Evolutionary conservation across 345 rosid species (phyloP).

Genomic region (Combretum micranthum): DNA sequence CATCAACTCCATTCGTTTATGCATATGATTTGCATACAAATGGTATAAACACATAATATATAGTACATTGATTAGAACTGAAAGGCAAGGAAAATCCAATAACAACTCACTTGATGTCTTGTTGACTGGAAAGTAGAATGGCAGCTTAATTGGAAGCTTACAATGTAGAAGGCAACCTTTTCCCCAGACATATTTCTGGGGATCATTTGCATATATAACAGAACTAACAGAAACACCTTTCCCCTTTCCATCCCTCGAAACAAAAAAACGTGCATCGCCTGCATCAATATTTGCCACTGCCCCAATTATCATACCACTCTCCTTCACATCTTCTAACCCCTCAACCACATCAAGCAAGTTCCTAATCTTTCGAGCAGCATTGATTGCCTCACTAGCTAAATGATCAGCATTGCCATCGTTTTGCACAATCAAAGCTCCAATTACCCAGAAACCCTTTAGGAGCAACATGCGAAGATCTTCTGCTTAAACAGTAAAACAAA

Average conservation of each 20-base stretch:
- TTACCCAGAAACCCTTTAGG: constrained; percentile 60
- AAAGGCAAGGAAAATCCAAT: not conserved
- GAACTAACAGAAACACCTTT: constrained; percentile 34
- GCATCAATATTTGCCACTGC: constrained; percentile 45
- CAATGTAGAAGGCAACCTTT: constrained; percentile 79
- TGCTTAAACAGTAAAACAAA: constrained; percentile 24
- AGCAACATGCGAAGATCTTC: constrained; percentile 63
- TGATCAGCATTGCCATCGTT: constrained; percentile 33
- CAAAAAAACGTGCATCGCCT: constrained; percentile 44
- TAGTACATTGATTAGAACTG: not conserved
- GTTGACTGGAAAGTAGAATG: constrained; percentile 47
- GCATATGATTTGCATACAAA: too few relatives aligned
- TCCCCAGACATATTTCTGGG: constrained; percentile 71
- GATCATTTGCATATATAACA: constrained; percentile 51
- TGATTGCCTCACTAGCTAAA: constrained; percentile 43
- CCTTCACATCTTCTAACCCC: constrained; percentile 26
- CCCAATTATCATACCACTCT: constrained; percentile 39
- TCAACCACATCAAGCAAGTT: constrained; percentile 25
- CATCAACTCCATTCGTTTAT: too few relatives aligned
- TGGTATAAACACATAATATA: too few relatives aligned
- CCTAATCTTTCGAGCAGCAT: constrained; percentile 46
- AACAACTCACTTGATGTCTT: constrained; percentile 42
- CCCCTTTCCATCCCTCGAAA: constrained; percentile 30
- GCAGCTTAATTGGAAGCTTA: constrained; percentile 60
- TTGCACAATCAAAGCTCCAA: constrained; percentile 57